phyloP scores from a whole-genome alignment of 345 rosid genomes.

The Chamaenerion angustifolium region DNA sequence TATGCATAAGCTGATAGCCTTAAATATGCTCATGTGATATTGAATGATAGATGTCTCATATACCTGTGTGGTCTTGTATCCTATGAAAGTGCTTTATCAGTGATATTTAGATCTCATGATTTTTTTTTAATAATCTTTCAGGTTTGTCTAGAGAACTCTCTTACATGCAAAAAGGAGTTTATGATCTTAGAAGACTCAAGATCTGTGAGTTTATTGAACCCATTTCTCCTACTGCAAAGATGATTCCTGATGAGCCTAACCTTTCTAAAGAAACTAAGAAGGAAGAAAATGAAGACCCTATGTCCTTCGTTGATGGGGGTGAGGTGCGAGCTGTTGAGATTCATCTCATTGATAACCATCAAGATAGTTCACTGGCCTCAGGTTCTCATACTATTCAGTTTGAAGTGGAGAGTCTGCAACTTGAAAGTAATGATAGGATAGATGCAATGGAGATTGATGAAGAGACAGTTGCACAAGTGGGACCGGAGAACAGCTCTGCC shows the following conservation, averaged over 20 bases:
- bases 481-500: constrained; percentile 21
- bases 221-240: constrained; percentile 27
- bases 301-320: constrained; percentile 10
- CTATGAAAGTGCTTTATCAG: background rate
- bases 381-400: constrained; percentile 9
- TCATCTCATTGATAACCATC: constrained; percentile 10
- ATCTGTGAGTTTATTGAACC: constrained; percentile 30
- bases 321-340: constrained; percentile 21
- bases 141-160: constrained; percentile 59
- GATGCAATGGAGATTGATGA: constrained; percentile 33
- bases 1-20: too few relatives aligned
- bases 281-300: constrained; percentile 18
- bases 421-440: constrained; percentile 24
- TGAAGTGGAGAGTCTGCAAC: constrained; percentile 11
- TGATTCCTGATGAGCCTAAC: constrained; percentile 22
- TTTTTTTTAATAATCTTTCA: constrained; percentile 15
- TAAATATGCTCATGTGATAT: too few relatives aligned
- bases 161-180: constrained; percentile 37
- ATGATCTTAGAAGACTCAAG: constrained; percentile 49
- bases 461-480: constrained; percentile 24
- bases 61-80: too few relatives aligned
- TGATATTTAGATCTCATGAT: too few relatives aligned
- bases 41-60: too few relatives aligned
- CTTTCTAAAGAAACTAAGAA: constrained; percentile 21
- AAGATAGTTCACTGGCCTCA: constrained; percentile 11